Evolutionary conservation across 331 rosid genomes (phyloP).

Genomic region (Malus hybrid): DNA sequence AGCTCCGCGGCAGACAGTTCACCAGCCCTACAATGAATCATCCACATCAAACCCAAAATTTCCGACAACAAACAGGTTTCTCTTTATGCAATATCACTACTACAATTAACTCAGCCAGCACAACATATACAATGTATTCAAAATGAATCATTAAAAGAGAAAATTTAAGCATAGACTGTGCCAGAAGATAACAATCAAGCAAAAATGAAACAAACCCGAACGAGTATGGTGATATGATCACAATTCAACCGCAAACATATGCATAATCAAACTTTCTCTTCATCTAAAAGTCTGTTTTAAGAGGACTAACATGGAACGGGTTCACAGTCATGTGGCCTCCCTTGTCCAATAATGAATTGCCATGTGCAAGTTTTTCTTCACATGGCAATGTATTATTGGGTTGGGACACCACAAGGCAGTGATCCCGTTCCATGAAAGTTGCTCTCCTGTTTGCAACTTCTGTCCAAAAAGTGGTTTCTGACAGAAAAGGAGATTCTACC

Average conservation of each 20-base stretch:
- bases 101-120: background rate
- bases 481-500: background rate
- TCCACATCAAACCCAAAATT: background rate
- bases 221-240: background rate
- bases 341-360: too few relatives aligned
- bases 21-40: constrained; percentile 46
- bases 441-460: background rate
- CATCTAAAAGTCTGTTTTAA: background rate
- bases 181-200: background rate
- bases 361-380: too few relatives aligned
- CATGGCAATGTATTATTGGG: too few relatives aligned
- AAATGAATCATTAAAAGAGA: background rate
- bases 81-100: background rate
- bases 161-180: too few relatives aligned
- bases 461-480: background rate
- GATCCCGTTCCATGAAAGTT: too few relatives aligned
- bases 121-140: background rate
- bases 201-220: background rate
- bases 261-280: background rate
- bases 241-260: background rate
- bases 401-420: too few relatives aligned
- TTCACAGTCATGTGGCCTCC: too few relatives aligned
- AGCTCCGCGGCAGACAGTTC: constrained; percentile 60
- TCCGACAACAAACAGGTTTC: background rate
- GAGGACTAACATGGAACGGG: too few relatives aligned